Base-by-base conservation (phyloP, 192 early-diverging fungal genomes). In the Backusella mclennaniae region DNA sequence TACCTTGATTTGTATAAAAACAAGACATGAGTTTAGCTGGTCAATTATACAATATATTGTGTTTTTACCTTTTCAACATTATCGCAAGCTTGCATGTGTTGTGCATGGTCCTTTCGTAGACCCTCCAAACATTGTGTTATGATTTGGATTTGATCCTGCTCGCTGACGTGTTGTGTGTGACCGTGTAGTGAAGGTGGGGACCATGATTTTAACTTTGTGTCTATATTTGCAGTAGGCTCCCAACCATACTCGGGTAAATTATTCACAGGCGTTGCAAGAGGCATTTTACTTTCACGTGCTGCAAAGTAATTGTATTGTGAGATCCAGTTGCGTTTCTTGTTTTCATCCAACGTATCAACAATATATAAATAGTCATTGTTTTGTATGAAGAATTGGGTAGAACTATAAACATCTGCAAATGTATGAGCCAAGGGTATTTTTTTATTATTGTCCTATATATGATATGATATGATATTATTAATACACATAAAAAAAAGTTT, bases 261-360 rank as follows among this genome's bases (percentile, higher is more conserved):
- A 56, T 88, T 88, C 7, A 90, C 87, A 46, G 88, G 90, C 35
- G 91, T 92, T 33, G 85, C 76, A 83, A 93, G 79, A 15, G 94
- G 92, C 67, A 90, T 90, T 79, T 89, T 92, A 59, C 89, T 91
- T 74, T 91, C 91, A 39, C 93, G 85, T 31, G 92, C 93, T 11
- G 94, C 91, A 93, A 92, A 96, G 80, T 89, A 91, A 82, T 95
- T 96, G 71, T 93, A 90, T 56, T 85, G 86, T 0, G 83, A 80
- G 0, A 92, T 89, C 95, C 95, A 96, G 52, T 7, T 2, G 21
- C 31, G 29, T 31, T 36, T 44, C 17, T 59, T 53, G 7, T 73
- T 19, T 21, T 59, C 49, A 9, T 35, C 35, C 7, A 36, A 36
- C 17, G 35, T 17, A 68, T 68, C 29, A 36, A 68, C 14, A 8